Conservation (phyloP, 1,284 basidiomycete genomes). For the Apiotrichum domesticum region DNA sequence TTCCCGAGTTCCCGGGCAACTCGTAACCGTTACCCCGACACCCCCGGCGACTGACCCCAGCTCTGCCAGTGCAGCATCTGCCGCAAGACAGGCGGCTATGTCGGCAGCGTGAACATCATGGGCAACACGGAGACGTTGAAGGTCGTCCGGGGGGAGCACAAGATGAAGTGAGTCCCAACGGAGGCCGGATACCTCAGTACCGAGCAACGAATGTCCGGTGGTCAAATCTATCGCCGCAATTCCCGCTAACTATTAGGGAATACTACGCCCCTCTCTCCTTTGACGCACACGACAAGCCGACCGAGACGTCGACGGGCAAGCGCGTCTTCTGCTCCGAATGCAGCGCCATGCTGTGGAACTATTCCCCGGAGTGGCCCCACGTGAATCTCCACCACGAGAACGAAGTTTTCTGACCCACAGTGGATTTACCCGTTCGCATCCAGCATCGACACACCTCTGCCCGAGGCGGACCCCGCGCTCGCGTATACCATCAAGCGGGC, state of each 20-base stretch:
- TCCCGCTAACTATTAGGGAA: constrained; percentile 19
- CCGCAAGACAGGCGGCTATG: constrained; percentile 45
- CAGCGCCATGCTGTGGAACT: constrained; percentile 45
- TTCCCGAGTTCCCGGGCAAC: no score
- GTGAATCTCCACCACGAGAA: constrained; percentile 17
- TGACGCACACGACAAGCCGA: constrained; percentile 36
- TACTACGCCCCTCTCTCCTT: constrained; percentile 36
- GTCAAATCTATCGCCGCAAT: no score
- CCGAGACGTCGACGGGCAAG: constrained; percentile 25
- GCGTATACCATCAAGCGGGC: constrained; percentile 34
- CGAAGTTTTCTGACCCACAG: constrained; percentile 11
- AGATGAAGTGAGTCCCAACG: constrained; percentile 36
- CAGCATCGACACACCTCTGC: constrained; percentile 41
- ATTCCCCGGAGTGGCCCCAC: constrained; percentile 40
- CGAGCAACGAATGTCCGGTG: no score
- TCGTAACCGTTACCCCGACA: no score
- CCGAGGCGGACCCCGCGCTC: constrained; percentile 27
- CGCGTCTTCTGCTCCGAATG: constrained; percentile 42
- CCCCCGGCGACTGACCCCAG: constrained; percentile 7
- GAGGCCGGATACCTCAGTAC: no score
- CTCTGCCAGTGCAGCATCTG: constrained; percentile 46
- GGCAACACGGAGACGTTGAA: constrained; percentile 43
- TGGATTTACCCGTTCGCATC: constrained; percentile 48
- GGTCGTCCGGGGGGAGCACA: constrained; percentile 39
- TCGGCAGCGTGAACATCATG: constrained; percentile 46